A percentile compares a stretch with the other conserved stretches of the same genome.
Conservation (phyloP, 495 filamentous ascomycete species). For the Penicillium argentinense region DNA sequence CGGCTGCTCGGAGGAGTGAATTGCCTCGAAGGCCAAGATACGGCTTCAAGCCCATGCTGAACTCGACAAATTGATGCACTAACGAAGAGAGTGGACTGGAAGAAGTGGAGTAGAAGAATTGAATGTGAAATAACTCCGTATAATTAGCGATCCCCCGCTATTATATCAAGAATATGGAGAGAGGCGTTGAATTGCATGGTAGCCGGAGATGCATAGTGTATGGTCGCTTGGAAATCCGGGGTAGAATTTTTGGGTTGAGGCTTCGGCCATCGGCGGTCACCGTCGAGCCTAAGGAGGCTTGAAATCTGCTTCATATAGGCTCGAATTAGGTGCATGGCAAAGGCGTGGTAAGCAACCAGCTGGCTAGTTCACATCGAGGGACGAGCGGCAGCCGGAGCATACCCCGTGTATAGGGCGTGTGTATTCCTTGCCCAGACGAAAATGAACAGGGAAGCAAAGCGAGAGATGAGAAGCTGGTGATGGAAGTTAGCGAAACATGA, state of each 20-base stretch:
- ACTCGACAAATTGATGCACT: constrained; percentile 1
- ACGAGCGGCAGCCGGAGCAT: constrained; percentile 1
- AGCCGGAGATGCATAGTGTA: not conserved
- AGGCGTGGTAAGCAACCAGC: not conserved
- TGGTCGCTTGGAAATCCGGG: constrained; percentile 6
- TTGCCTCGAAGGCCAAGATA: constrained; percentile 39
- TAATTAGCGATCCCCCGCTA: not conserved
- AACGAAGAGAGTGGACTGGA: constrained; percentile 5
- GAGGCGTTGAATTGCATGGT: not conserved
- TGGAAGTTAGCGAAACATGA: not conserved
- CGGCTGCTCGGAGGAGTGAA: constrained; percentile 33
- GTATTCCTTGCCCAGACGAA: not conserved
- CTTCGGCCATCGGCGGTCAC: constrained; percentile 14
- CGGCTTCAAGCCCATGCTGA: constrained; percentile 22
- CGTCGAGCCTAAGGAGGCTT: constrained; percentile 3
- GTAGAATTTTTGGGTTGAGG: not conserved
- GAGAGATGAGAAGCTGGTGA: not conserved
- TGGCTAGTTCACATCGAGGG: not conserved
- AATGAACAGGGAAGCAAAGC: not conserved
- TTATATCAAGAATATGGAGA: constrained; percentile 2
- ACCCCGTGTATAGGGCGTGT: not conserved
- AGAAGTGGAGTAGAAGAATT: constrained; percentile 1
- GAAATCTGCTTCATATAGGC: not conserved
- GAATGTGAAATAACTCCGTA: constrained; percentile 1
- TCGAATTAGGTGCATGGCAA: not conserved